These are phyloP conservation scores for Epichloe uncinata DNA, from an alignment of 2,329 filamentous ascomycete species.

Conservation along the genomic window DNA sequence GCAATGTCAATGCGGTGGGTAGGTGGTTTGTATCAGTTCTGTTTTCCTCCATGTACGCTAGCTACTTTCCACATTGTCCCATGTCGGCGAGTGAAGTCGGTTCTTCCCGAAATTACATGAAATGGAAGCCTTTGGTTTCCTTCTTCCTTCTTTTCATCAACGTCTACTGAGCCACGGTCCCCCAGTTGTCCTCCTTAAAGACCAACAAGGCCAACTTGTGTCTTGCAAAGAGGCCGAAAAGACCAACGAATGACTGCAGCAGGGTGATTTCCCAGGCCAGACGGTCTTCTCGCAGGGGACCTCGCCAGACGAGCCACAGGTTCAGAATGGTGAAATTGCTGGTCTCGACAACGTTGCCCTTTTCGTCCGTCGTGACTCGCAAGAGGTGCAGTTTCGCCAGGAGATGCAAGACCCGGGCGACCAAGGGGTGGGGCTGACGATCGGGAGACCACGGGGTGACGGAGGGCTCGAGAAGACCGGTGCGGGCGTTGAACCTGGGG, in stretches of 20 bases:
- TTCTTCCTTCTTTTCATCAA: background rate
- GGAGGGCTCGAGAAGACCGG: conserved; percentile 76
- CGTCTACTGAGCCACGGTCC: conserved; percentile 17
- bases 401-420: conserved; percentile 52
- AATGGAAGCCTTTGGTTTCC: background rate
- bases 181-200: conserved; percentile 79
- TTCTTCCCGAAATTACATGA: background rate
- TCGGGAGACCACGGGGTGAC: conserved; percentile 59
- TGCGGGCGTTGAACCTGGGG: conserved; percentile 74
- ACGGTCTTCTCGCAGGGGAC: conserved; percentile 75
- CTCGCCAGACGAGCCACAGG: conserved; percentile 91
- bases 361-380: conserved; percentile 50
- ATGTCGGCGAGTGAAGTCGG: too few species aligned
- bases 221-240: conserved; percentile 73
- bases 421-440: conserved; percentile 51
- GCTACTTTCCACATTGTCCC: too few species aligned
- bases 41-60: too few species aligned
- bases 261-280: conserved; percentile 65
- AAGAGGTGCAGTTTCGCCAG: conserved; percentile 57
- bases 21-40: too few species aligned
- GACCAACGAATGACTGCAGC: conserved; percentile 64
- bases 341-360: conserved; percentile 62
- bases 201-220: conserved; percentile 78
- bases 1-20: too few species aligned
- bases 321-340: conserved; percentile 91